Conservation (phyloP, 2,329 filamentous ascomycete genomes). For the Verticillium klebahnii region DNA sequence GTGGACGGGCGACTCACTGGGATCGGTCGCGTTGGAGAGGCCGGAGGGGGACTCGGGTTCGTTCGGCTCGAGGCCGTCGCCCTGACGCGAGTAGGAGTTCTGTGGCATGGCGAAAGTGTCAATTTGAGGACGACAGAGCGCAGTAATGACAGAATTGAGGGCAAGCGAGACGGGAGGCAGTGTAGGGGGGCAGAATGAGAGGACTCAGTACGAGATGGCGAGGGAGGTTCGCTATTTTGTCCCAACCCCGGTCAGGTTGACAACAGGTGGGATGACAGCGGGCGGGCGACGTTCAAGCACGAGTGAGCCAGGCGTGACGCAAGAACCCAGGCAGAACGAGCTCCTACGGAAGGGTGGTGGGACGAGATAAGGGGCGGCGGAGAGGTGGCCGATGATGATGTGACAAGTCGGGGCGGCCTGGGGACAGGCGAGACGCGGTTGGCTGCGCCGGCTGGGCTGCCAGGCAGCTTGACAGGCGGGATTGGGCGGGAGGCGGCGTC, state of each 20-base stretch:
- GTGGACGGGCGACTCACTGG: constrained; percentile 3
- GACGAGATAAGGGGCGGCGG: neutral
- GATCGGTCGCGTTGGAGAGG: neutral
- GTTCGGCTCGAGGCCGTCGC: neutral
- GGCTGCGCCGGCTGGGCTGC: neutral
- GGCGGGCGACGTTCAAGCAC: neutral
- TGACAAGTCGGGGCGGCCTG: neutral
- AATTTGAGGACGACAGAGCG: constrained; percentile 3
- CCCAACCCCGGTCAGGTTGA: neutral
- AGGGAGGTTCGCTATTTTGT: neutral
- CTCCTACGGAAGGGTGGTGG: neutral
- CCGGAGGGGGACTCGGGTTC: constrained; percentile 1
- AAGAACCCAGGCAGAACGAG: neutral
- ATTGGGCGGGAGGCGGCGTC: neutral
- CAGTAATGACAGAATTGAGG: neutral
- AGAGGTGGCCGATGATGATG: neutral
- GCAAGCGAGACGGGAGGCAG: neutral
- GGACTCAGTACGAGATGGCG: neutral
- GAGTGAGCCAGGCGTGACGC: neutral
- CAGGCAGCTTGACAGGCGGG: neutral
- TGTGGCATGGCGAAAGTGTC: constrained; percentile 10
- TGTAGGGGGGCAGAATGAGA: neutral
- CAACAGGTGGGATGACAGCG: neutral
- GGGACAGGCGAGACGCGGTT: neutral
- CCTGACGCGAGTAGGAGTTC: neutral